phyloP scores from a whole-genome alignment of 345 rosid genomes.

The Geranium brycei region DNA sequence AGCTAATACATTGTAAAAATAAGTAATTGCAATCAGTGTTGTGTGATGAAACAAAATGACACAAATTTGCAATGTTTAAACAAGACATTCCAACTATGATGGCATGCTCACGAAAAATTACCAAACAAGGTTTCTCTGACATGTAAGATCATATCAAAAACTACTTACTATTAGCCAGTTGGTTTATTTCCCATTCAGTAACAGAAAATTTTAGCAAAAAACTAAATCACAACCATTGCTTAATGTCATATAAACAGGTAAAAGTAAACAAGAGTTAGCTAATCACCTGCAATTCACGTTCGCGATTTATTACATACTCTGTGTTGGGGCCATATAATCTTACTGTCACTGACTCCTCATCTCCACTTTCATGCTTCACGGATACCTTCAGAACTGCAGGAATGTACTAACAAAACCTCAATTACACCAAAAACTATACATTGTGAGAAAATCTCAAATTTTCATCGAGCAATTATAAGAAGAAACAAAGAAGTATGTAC shows the following conservation, averaged over 20 bases:
- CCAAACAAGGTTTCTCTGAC: neutral
- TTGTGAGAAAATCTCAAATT: neutral
- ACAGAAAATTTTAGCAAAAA: no score
- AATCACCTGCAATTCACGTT: slow-evolving; percentile 59
- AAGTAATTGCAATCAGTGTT: no score
- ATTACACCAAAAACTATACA: neutral
- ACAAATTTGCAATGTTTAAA: neutral
- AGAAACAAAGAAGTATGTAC: slow-evolving; percentile 11
- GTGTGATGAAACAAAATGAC: neutral
- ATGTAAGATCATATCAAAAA: neutral
- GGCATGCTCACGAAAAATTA: neutral
- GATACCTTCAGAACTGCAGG: slow-evolving; percentile 73
- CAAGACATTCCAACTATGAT: neutral
- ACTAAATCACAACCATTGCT: no score
- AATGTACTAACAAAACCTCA: slow-evolving; percentile 3
- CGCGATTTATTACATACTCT: slow-evolving; percentile 69
- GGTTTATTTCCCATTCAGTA: no score
- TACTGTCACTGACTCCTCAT: slow-evolving; percentile 45
- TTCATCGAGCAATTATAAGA: neutral
- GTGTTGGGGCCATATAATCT: slow-evolving; percentile 89
- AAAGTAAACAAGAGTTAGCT: neutral
- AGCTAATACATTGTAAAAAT: neutral
- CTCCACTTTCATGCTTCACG: slow-evolving; percentile 47
- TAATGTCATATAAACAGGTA: neutral
- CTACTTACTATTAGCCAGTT: neutral